These are phyloP conservation scores for Russula sp. DNA, from an alignment of 768 basidiomycete genomes.

Conservation along the genomic window DNA sequence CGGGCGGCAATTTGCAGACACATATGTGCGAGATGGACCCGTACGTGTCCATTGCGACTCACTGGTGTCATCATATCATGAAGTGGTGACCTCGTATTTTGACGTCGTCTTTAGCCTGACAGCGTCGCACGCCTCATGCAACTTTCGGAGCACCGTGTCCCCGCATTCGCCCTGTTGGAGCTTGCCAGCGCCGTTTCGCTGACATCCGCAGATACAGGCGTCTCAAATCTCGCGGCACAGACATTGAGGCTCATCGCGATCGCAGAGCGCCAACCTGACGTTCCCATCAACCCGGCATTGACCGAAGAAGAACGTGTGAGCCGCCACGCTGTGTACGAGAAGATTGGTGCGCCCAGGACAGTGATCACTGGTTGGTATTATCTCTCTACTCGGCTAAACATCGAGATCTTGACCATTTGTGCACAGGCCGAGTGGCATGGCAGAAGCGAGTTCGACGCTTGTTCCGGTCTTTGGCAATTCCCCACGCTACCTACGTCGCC, in stretches of 20 bases:
- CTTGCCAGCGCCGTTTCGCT: constrained; percentile 67
- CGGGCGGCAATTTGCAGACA: constrained; percentile 42
- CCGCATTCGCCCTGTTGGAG: constrained; percentile 64
- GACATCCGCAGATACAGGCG: constrained; percentile 59
- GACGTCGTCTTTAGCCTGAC: constrained; percentile 17
- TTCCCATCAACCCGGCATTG: constrained; percentile 44
- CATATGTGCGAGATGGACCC: constrained; percentile 33
- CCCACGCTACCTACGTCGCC: constrained; percentile 62
- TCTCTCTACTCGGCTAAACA: not conserved
- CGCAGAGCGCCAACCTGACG: constrained; percentile 56
- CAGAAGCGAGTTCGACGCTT: constrained; percentile 77
- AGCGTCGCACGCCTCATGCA: constrained; percentile 47
- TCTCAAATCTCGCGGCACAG: constrained; percentile 63
- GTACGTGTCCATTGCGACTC: constrained; percentile 9
- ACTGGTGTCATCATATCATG: not conserved
- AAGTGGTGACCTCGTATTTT: not conserved
- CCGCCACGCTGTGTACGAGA: constrained; percentile 69
- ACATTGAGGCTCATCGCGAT: constrained; percentile 63
- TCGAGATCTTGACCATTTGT: not conserved
- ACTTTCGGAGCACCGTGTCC: constrained; percentile 44
- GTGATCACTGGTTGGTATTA: constrained; percentile 54
- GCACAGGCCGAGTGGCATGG: constrained; percentile 63
- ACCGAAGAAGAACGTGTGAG: constrained; percentile 60
- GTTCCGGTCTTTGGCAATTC: constrained; percentile 55
- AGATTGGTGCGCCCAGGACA: constrained; percentile 69